A percentile compares a stretch with the other conserved stretches of the same genome.
These are phyloP conservation scores for Solanum ossicruentum DNA, from an alignment of 257 asterid species.

Conservation along the genomic window DNA sequence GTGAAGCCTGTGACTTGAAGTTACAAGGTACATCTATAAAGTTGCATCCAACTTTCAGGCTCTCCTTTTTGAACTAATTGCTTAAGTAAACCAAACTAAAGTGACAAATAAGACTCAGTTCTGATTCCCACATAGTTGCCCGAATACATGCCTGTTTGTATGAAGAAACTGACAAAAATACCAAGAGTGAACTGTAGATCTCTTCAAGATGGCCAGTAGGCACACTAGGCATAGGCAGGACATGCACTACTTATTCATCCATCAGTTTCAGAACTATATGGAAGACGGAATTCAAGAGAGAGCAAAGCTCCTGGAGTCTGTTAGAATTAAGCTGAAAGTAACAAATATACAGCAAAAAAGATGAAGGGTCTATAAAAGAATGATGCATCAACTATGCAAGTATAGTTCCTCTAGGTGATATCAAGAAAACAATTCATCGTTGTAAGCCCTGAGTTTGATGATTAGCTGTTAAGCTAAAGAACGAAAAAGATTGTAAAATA, in stretches of 20 bases:
- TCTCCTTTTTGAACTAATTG: not conserved
- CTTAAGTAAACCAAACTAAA: not conserved
- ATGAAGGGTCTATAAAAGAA: not conserved
- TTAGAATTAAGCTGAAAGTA: not conserved
- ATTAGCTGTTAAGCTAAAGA: not conserved
- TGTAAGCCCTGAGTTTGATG: not conserved
- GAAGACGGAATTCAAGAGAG: not conserved
- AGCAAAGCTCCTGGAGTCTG: not conserved
- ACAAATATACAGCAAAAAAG: not conserved
- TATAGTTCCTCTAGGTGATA: not conserved
- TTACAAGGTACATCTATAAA: not conserved
- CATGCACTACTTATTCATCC: not conserved
- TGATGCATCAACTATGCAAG: not conserved
- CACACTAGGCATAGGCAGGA: not conserved
- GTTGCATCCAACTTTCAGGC: not conserved
- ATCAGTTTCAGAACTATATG: not conserved
- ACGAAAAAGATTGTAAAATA: not conserved
- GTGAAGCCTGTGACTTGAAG: not conserved
- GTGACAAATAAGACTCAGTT: not conserved
- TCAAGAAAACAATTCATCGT: not conserved
- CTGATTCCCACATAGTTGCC: not conserved
- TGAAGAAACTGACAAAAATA: not conserved
- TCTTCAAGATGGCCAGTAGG: not conserved
- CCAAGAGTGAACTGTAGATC: not conserved
- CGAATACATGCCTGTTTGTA: not conserved